Conservation (phyloP, 2,329 filamentous ascomycete genomes). For the Septoria linicola region DNA sequence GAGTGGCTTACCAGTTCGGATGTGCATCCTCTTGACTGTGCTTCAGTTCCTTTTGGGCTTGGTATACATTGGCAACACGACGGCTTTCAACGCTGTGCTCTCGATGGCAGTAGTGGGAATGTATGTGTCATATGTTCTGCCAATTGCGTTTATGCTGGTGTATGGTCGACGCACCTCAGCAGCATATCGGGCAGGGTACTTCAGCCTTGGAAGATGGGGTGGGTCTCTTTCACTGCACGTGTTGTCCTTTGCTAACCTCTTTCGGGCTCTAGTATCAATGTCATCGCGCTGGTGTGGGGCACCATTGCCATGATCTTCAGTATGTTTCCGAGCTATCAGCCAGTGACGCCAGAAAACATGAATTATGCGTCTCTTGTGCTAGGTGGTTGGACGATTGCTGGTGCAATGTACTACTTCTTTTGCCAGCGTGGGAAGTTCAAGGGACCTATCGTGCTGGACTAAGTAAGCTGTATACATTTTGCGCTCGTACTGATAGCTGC, state of each 20-base stretch:
- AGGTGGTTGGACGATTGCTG: conserved; percentile 43
- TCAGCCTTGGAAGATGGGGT: conserved; percentile 40
- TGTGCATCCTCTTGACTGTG: conserved; percentile 17
- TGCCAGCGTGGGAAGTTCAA: conserved; percentile 39
- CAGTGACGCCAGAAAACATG: conserved; percentile 45
- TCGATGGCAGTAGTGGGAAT: conserved; percentile 20
- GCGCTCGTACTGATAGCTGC: too few species aligned
- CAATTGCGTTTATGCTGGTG: conserved; percentile 30
- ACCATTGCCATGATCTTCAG: conserved; percentile 48
- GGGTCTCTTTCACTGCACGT: neutral
- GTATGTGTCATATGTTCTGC: conserved; percentile 20
- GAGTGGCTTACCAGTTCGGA: conserved; percentile 12
- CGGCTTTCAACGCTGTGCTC: conserved; percentile 21
- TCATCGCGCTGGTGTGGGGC: conserved; percentile 47
- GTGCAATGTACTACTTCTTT: conserved; percentile 44
- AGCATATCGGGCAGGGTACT: conserved; percentile 27
- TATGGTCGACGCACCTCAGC: conserved; percentile 17
- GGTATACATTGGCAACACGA: conserved; percentile 23
- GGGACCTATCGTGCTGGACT: conserved; percentile 21
- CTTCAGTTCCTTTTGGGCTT: conserved; percentile 20
- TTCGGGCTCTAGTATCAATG: conserved; percentile 38
- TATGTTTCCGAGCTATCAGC: conserved; percentile 46
- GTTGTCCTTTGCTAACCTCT: conserved; percentile 3
- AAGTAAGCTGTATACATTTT: neutral
- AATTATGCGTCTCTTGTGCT: conserved; percentile 44